Conservation (phyloP, 257 asterid genomes). For the Thymus mandschuricus region DNA sequence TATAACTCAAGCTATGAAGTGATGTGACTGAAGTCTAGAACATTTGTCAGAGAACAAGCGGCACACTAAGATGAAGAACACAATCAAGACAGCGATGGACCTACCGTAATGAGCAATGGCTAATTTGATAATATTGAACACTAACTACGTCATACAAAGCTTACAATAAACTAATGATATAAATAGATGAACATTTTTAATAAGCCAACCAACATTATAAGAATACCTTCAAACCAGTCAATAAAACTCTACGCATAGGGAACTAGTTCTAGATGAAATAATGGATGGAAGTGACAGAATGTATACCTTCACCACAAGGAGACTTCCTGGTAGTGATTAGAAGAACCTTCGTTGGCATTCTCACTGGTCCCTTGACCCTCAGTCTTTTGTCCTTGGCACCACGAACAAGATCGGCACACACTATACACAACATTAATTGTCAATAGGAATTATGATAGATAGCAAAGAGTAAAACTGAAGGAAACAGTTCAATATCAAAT, state of each 20-base stretch:
- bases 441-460: not conserved
- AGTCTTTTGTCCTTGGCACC: no score
- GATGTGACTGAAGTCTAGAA: no score
- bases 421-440: slow-evolving; percentile 15
- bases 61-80: not conserved
- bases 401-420: no score
- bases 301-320: not conserved
- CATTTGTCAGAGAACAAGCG: not conserved
- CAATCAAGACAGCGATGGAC: not conserved
- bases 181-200: not conserved
- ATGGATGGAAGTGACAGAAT: not conserved
- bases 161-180: no score
- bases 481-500: not conserved
- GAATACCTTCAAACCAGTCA: not conserved
- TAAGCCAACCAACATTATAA: not conserved
- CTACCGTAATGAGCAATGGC: not conserved
- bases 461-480: not conserved
- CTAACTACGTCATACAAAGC: not conserved
- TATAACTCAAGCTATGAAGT: not conserved
- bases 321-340: no score
- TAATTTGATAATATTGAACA: no score
- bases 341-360: no score
- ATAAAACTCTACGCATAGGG: not conserved
- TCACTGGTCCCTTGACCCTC: no score
- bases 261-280: no score